A percentile compares a stretch with the other conserved stretches of the same genome.
phyloP scores from a whole-genome alignment of 2,329 filamentous ascomycete genomes.

The Exophiala sideris region DNA sequence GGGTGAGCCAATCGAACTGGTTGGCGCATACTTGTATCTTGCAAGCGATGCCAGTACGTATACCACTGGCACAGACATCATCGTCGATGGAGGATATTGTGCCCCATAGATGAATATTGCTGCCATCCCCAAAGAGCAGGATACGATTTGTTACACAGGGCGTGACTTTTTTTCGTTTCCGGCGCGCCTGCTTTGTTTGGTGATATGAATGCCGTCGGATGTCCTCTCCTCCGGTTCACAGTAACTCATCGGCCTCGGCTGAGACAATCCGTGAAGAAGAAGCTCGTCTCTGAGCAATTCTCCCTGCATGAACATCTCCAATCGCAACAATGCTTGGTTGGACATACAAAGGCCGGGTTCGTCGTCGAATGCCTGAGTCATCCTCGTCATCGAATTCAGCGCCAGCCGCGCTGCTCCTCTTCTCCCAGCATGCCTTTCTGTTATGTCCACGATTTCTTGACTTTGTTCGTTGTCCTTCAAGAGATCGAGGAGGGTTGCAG shows the following conservation, averaged over 20 bases:
- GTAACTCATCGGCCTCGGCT: not conserved
- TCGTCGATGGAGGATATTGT: constrained; percentile 73
- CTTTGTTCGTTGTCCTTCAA: constrained; percentile 1
- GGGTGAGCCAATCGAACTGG: constrained; percentile 69
- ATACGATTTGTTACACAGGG: too few relatives aligned
- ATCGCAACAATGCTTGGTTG: constrained; percentile 10
- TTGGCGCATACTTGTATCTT: constrained; percentile 78
- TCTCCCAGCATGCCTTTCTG: not conserved
- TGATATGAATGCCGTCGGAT: too few relatives aligned
- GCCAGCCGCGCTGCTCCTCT: not conserved
- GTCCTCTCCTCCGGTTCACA: too few relatives aligned
- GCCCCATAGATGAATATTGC: constrained; percentile 38
- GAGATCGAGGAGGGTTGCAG: constrained; percentile 1
- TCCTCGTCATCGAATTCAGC: not conserved
- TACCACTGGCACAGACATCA: constrained; percentile 70
- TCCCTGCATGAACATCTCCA: constrained; percentile 21
- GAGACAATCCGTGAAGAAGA: constrained; percentile 1
- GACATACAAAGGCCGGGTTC: constrained; percentile 2
- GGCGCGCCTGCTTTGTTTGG: not conserved
- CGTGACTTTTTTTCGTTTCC: not conserved
- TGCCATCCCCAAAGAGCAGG: too few relatives aligned
- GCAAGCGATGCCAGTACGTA: constrained; percentile 80
- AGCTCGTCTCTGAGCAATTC: constrained; percentile 21
- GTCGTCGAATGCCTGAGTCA: constrained; percentile 1
- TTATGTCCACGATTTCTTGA: not conserved